A percentile compares a stretch with the other conserved stretches of the same genome.
Conservation (phyloP, 2,329 filamentous ascomycete species). For the Colletotrichum sp. region DNA sequence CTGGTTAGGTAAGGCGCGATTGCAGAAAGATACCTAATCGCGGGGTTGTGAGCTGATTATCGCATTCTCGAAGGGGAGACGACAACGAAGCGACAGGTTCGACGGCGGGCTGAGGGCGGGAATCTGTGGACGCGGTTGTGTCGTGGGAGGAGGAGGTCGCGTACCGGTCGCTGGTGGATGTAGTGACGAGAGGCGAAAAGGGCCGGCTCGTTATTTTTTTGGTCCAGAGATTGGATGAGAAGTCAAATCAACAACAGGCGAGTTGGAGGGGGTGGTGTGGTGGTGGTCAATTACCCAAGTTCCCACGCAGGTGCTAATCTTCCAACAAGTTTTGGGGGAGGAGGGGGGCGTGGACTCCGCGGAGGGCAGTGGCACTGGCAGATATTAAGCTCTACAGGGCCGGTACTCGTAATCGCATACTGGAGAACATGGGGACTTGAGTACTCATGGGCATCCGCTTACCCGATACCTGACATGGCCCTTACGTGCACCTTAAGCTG, state of each 20-base stretch:
- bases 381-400: neutral
- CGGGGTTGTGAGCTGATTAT: slow-evolving; percentile 14
- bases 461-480: neutral
- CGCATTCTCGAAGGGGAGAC: neutral
- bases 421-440: neutral
- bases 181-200: neutral
- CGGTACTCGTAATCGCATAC: neutral
- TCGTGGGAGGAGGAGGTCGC: neutral
- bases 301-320: neutral
- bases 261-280: neutral
- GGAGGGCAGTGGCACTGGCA: neutral
- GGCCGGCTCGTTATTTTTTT: neutral
- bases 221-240: slow-evolving; percentile 15
- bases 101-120: neutral
- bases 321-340: neutral
- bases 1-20: slow-evolving; percentile 17
- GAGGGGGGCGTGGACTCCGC: neutral
- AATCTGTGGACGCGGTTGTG: neutral
- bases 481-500: neutral
- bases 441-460: neutral
- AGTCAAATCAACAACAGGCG: slow-evolving; percentile 8
- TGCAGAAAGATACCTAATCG: neutral
- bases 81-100: neutral
- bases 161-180: neutral
- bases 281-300: neutral